These are phyloP conservation scores for Mixia osmundae DNA, from an alignment of 1,284 basidiomycete species.

Conservation along the genomic window DNA sequence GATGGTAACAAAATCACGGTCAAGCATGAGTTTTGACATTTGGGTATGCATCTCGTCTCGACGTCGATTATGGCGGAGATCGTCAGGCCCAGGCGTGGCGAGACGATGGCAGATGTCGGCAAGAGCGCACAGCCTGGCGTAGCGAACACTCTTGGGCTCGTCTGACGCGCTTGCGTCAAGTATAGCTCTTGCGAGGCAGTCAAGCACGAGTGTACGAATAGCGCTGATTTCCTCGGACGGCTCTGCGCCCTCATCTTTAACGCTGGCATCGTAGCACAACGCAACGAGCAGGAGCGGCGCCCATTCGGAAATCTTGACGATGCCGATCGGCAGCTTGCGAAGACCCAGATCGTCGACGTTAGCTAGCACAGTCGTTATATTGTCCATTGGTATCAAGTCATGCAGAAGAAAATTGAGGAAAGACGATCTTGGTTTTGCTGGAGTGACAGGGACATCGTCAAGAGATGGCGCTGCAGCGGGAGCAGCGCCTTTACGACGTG, in stretches of 20 bases:
- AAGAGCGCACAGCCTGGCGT: conserved; percentile 69
- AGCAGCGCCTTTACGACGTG: conserved; percentile 32
- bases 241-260: conserved; percentile 25
- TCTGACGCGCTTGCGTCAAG: conserved; percentile 40
- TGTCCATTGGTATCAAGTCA: conserved; percentile 8
- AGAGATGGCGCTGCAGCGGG: conserved; percentile 17
- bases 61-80: conserved; percentile 1
- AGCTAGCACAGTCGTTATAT: conserved; percentile 2
- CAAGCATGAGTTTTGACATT: conserved; percentile 91
- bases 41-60: conserved; percentile 49
- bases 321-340: not conserved
- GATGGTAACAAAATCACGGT: conserved; percentile 83
- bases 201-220: conserved; percentile 71
- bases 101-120: conserved; percentile 72
- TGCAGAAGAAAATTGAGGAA: conserved; percentile 52
- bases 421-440: conserved; percentile 19
- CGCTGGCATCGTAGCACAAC: not conserved
- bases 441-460: conserved; percentile 20
- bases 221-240: conserved; percentile 50
- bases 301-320: conserved; percentile 11
- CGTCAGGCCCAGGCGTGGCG: conserved; percentile 46
- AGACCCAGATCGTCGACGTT: conserved; percentile 2
- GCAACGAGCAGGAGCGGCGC: not conserved
- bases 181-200: conserved; percentile 62
- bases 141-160: conserved; percentile 49